Evolutionary conservation across 2,329 filamentous ascomycete genomes (phyloP), one percentile per base, ranked within the genome.

Genomic region (Xylaria sp.): DNA sequence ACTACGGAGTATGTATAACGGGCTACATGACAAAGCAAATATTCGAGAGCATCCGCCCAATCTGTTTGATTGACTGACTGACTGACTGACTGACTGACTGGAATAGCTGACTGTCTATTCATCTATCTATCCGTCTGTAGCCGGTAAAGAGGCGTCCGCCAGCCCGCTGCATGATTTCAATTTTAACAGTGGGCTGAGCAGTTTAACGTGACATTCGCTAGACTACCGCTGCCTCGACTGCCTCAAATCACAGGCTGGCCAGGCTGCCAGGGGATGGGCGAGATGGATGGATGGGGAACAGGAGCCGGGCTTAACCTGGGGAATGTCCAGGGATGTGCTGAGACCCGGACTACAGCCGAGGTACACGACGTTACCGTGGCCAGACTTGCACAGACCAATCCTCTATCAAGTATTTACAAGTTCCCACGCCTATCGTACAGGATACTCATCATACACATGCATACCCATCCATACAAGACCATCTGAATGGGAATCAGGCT

Each of bases 301-400:
- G 17, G 17, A 41, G 20, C 37, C 37, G 40, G 42, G 20, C n/a
- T 29, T 47, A 37, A 54, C 49, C 57, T 56, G 54, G 57, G 57
- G 57, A 60, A 60, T 60, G 57, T 50, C 54, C 29, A 29, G 53
- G 57, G 57, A 49, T 55, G 49, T 42, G 52, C 51, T 29, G 48
- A 38, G 46, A 53, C 24, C 17, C 51, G 38, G 38, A 37, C 50
- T 56, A 53, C 54, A 50, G 37, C 21, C 34, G 43, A 57, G 50
- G 50, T 50, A 57, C 50, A 41, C n/a, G n/a, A n/a, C n/a, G n/a
- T n/a, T n/a, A n/a, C n/a, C n/a, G n/a, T n/a, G n/a, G n/a, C n/a
- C n/a, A n/a, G n/a, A n/a, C n/a, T n/a, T n/a, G n/a, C n/a, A n/a
- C n/a, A n/a, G n/a, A n/a, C n/a, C n/a, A n/a, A n/a, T n/a, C n/a